These are phyloP conservation scores for Pseudocercospora cruenta DNA, from an alignment of 2,329 filamentous ascomycete genomes.

Conservation along the genomic window DNA sequence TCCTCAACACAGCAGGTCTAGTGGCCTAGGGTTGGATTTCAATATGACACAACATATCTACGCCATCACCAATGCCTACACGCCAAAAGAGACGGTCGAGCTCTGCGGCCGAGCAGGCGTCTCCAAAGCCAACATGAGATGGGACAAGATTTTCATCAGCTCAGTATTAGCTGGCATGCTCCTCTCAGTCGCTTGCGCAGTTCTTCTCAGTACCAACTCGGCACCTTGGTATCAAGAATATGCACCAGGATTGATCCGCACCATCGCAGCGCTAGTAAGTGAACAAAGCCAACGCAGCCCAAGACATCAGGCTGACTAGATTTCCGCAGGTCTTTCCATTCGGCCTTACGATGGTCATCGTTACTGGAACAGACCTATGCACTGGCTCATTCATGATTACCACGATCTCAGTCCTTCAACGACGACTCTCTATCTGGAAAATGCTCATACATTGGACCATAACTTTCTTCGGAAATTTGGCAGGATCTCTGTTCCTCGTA, in stretches of 20 bases:
- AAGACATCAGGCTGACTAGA: neutral
- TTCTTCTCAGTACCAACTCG: conserved; percentile 31
- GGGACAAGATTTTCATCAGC: conserved; percentile 58
- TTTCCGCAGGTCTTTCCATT: conserved; percentile 38
- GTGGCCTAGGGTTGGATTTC: neutral
- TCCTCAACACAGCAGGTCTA: neutral
- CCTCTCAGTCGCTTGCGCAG: conserved; percentile 55
- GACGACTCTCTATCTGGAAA: conserved; percentile 36
- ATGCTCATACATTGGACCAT: conserved; percentile 36
- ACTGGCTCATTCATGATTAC: conserved; percentile 45
- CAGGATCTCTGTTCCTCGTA: conserved; percentile 38
- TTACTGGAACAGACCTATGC: conserved; percentile 41
- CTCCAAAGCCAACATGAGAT: conserved; percentile 57
- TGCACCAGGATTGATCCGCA: conserved; percentile 39
- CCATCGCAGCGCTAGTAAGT: conserved; percentile 33
- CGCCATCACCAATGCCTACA: conserved; percentile 26
- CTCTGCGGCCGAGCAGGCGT: conserved; percentile 54
- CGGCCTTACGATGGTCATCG: conserved; percentile 38
- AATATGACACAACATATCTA: conserved; percentile 15
- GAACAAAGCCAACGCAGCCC: neutral
- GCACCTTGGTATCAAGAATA: conserved; percentile 40
- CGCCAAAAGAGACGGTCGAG: conserved; percentile 50
- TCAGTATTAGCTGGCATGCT: conserved; percentile 57
- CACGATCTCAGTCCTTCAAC: conserved; percentile 49
- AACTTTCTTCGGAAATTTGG: conserved; percentile 40